Evolutionary conservation across 805 yeast species (phyloP), one percentile per base, ranked within the genome.

Genomic region (Saturnispora besseyi): DNA sequence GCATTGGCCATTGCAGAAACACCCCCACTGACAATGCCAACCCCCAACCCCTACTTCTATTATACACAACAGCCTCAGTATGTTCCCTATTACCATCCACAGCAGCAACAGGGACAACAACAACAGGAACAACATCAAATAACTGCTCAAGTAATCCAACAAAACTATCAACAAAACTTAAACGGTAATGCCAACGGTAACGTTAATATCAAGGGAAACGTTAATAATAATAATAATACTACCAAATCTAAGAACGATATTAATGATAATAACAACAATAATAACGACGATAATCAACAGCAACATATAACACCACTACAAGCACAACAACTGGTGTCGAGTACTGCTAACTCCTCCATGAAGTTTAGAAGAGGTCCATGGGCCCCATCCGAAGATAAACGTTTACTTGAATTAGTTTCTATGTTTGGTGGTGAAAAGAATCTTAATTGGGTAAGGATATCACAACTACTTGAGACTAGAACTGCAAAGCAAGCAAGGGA

Each of bases 401-500:
- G 77, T 57, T 74, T 88, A 44, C 66, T 88, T 61, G 84, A 82
- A 22, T 72, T 88, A 24, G 86, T 88, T 37, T 69, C 77, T 38
- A 65, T 78, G 24, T 82, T 78, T 62, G 95, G 95, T 5, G 88
- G 95, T 9, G 76, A 86, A 37, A 63, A 62, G 44, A 63, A 61
- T 46, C 49, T 63, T 13, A 87, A 87, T 62, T 88, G 96, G 96
- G 96, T 89, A 5, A 75, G 86, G 51, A 87, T 89, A 18, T 80
- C 95, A 10, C 83, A 81, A 56, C 72, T 76, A 50, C 70, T 88
- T 52, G 82, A 81, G 30, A 75, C 91, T 5, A 73, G 96, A 55
- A 83, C 95, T 2, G 95, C 96, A 6, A 89, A 89, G 62, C 96
- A 88, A 66, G 87, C 96, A 62, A 72, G 96, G 37, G 96, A 88